These are phyloP conservation scores for Candida albicans DNA, from an alignment of 1,139 yeast species.

Conservation along the genomic window DNA sequence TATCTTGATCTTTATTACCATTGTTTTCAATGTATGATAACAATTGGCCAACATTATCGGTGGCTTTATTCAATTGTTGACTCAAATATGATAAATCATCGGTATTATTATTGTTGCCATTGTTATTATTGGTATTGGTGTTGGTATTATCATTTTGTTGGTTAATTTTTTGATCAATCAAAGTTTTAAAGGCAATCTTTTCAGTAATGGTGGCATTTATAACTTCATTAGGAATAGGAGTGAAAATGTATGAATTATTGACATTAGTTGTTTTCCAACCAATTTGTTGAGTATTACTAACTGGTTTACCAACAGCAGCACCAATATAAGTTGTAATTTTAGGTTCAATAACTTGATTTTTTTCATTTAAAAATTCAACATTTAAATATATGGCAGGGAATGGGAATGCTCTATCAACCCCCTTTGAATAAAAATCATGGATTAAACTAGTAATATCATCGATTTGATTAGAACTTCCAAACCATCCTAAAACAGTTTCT, in stretches of 20 bases:
- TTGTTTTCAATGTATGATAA: conserved; percentile 45
- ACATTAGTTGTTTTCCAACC: conserved; percentile 45
- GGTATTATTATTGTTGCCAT: conserved; percentile 20
- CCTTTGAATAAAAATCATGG: conserved; percentile 79
- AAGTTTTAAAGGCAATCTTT: conserved; percentile 51
- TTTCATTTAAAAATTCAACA: conserved; percentile 44
- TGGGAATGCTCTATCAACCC: conserved; percentile 68
- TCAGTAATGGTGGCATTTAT: conserved; percentile 60
- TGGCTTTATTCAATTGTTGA: conserved; percentile 55
- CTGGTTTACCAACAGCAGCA: conserved; percentile 66
- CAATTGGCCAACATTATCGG: conserved; percentile 51
- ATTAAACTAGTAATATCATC: conserved; percentile 79
- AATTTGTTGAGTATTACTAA: conserved; percentile 37
- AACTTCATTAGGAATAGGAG: conserved; percentile 73
- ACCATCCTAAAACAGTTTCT: conserved; percentile 85
- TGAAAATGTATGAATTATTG: conserved; percentile 64
- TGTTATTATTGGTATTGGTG: background rate
- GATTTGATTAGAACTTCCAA: conserved; percentile 63
- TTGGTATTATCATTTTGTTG: conserved; percentile 3
- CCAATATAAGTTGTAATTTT: conserved; percentile 70
- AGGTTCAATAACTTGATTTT: conserved; percentile 37
- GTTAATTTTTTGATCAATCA: conserved; percentile 24
- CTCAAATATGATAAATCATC: conserved; percentile 43
- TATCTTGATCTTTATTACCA: conserved; percentile 33
- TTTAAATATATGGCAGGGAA: conserved; percentile 81